These are phyloP conservation scores for Epichloe bromicola DNA, from an alignment of 2,329 filamentous ascomycete genomes.

Conservation along the genomic window DNA sequence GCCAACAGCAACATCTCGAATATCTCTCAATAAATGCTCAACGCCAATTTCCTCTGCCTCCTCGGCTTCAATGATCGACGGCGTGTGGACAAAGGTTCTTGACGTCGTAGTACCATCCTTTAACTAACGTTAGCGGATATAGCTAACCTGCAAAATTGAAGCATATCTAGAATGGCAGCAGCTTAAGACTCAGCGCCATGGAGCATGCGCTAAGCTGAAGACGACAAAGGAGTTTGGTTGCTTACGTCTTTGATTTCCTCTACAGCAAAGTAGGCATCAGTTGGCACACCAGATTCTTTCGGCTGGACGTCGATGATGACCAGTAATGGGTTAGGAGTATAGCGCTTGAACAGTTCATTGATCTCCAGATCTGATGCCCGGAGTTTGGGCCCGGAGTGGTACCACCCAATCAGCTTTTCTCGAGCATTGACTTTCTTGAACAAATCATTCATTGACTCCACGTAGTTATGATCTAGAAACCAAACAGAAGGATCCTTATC, in stretches of 20 bases:
- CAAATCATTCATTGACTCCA: slow-evolving; percentile 99
- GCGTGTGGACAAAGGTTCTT: slow-evolving; percentile 96
- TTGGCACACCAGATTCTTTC: slow-evolving; percentile 93
- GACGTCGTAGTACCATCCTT: slow-evolving; percentile 94
- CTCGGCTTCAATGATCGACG: slow-evolving; percentile 95
- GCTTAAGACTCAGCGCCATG: background rate
- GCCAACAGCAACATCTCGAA: slow-evolving; percentile 93
- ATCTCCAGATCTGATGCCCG: slow-evolving; percentile 94
- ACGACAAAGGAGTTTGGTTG: slow-evolving; percentile 7
- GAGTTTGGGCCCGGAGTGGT: slow-evolving; percentile 94
- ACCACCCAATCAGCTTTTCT: slow-evolving; percentile 99
- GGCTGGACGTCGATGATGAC: slow-evolving; percentile 98
- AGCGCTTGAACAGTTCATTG: slow-evolving; percentile 99
- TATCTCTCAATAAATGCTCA: slow-evolving; percentile 93
- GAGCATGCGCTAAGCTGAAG: too few species aligned
- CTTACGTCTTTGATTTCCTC: slow-evolving; percentile 98
- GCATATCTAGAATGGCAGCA: too few species aligned
- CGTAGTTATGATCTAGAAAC: slow-evolving; percentile 99
- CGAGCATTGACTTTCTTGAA: slow-evolving; percentile 99
- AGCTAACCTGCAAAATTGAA: background rate
- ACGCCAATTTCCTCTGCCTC: slow-evolving; percentile 98
- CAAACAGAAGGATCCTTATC: slow-evolving; percentile 97
- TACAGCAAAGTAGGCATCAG: slow-evolving; percentile 96
- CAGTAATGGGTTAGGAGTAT: slow-evolving; percentile 88
- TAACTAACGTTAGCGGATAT: background rate